Base-by-base conservation (phyloP, 306 rosid species). In the Prunus padus region DNA sequence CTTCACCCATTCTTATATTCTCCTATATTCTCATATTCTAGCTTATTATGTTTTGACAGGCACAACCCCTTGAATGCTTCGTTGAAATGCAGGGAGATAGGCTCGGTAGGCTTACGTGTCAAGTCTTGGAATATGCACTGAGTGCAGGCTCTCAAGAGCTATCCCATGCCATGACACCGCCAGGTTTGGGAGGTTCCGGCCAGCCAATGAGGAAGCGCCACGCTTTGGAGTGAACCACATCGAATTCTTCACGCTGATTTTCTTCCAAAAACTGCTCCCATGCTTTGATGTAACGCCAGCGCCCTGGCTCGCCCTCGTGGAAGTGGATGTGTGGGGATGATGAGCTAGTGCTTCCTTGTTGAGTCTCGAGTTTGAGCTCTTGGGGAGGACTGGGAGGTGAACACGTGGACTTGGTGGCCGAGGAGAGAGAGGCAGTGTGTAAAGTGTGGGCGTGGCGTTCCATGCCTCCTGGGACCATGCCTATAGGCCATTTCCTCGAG, bases 101-200 rank as follows among this genome's bases (percentile, higher is more conserved):
- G 91, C 78, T 90, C 96, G 37, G 76, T 78, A 0, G 78, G 74
- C 12, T 75, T 77, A 1, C 91, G 90, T 0, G 91, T 80, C 40
- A 95, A 82, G 80, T 95, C 99, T 45, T 95, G 99, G 83, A 84
- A 91, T 26, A 95, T 85, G 42, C 77, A n/a, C 79, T 16, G 99
- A 95, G 79, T 95, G 97, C 64, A 95, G 75, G 87, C 92, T 90
- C 81, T 95, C 99, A 0, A 95, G 77, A 4, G 99, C 99, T 65
- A 95, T 92, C 74, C 99, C 99, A 65, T 95, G 99, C 99, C 99
- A 92, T 2, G 99, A 86, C 12, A 95, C 99, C 3, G 89, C 99
- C 13, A 95, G 97, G 67, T 95, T 95, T 11, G 84, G 74, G 65
- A 95, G 81, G 7, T 85, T 68, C 0, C 87, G 80, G 97, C 99